These are phyloP conservation scores for Trichoderma reesei DNA, from an alignment of 495 filamentous ascomycete species.

Conservation along the genomic window DNA sequence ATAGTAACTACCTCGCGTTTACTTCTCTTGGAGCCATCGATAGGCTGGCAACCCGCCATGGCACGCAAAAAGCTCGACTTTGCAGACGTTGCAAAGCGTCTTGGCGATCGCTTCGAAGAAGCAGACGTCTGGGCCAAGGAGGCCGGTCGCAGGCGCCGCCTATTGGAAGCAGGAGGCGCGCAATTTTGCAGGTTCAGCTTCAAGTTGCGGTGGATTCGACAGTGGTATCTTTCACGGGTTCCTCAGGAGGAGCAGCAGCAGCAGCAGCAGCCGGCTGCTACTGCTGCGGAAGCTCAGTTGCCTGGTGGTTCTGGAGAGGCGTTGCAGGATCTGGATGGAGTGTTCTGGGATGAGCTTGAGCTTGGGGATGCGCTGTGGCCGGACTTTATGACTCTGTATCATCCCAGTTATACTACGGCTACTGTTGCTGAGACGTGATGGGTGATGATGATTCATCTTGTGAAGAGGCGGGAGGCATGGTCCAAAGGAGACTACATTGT, in stretches of 20 bases:
- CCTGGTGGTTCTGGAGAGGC: neutral
- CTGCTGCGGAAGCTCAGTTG: too few relatives aligned
- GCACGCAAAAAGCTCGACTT: slow-evolving; percentile 16
- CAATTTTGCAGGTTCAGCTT: slow-evolving; percentile 12
- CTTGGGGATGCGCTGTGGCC: neutral
- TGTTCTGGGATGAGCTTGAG: neutral
- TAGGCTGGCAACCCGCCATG: slow-evolving; percentile 18
- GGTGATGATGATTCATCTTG: neutral
- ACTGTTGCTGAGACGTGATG: neutral
- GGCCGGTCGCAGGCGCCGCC: slow-evolving; percentile 6
- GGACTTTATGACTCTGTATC: neutral
- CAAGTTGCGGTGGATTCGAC: slow-evolving; percentile 20
- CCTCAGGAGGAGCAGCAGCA: slow-evolving; percentile 11
- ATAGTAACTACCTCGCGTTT: slow-evolving; percentile 16
- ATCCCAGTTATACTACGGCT: neutral
- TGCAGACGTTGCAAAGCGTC: slow-evolving; percentile 3
- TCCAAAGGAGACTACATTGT: too few relatives aligned
- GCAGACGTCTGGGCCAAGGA: slow-evolving; percentile 15
- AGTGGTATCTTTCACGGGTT: slow-evolving; percentile 17
- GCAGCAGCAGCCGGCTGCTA: neutral
- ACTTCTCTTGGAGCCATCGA: slow-evolving; percentile 14
- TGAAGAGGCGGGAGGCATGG: neutral
- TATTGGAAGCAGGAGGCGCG: neutral
- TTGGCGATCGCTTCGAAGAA: slow-evolving; percentile 13
- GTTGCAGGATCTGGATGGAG: neutral